Conservation (phyloP, 805 yeast species). For the Cyberlindnera galapagoensis region DNA sequence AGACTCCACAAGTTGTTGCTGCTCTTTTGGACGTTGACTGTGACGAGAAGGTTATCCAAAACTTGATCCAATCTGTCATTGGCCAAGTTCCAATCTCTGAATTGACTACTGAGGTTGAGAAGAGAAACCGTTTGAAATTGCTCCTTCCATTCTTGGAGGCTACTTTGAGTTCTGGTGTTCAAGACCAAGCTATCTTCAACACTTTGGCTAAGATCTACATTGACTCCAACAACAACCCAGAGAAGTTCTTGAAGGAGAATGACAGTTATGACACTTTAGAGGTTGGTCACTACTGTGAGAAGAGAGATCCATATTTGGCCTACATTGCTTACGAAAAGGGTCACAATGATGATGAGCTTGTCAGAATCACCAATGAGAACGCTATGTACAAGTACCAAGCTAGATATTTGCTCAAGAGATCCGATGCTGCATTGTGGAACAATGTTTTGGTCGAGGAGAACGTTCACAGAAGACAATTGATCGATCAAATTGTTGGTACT, state of each 20-base stretch:
- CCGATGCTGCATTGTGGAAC: constrained; percentile 81
- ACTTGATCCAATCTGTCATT: constrained; percentile 72
- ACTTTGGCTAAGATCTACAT: constrained; percentile 96
- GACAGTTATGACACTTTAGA: constrained; percentile 83
- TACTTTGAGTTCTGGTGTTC: constrained; percentile 74
- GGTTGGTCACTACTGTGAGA: constrained; percentile 98
- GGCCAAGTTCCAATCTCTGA: constrained; percentile 93
- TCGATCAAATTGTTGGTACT: constrained; percentile 92
- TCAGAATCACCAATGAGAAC: constrained; percentile 91
- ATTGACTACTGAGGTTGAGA: constrained; percentile 90
- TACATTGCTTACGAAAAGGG: constrained; percentile 98
- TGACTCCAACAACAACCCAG: constrained; percentile 96
- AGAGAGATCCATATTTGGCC: constrained; percentile 97
- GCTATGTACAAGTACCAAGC: constrained; percentile 99
- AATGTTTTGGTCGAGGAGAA: constrained; percentile 70
- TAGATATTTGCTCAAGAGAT: constrained; percentile 83
- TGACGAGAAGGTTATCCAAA: constrained; percentile 82
- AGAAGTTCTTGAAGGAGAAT: constrained; percentile 90
- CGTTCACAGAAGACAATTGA: constrained; percentile 80
- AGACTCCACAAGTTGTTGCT: constrained; percentile 95
- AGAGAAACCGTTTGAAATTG: constrained; percentile 88
- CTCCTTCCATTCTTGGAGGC: constrained; percentile 90
- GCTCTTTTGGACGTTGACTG: constrained; percentile 96
- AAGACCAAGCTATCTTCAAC: constrained; percentile 87
- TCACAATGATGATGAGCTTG: constrained; percentile 79